phyloP scores from a whole-genome alignment of 2,329 filamentous ascomycete genomes.

The Penicillium vulpinum region DNA sequence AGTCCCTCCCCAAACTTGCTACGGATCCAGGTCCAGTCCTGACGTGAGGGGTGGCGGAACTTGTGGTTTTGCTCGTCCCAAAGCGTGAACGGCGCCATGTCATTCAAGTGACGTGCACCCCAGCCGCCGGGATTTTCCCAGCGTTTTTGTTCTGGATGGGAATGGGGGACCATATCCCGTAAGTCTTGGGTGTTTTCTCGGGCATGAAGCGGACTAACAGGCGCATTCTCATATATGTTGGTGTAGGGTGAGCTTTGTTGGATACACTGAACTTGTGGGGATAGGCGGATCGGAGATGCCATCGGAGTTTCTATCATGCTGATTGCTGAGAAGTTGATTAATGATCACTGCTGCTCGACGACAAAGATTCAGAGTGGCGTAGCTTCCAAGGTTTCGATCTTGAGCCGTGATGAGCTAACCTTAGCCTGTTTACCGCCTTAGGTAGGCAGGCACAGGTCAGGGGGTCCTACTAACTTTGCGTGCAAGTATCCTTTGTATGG shows the following conservation, averaged over 20 bases:
- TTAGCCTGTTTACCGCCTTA: too few relatives aligned
- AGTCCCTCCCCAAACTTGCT: background rate
- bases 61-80: slow-evolving; percentile 4
- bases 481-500: too few relatives aligned
- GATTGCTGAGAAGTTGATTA: background rate
- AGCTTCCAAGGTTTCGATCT: too few relatives aligned
- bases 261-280: background rate
- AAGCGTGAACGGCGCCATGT: slow-evolving; percentile 12
- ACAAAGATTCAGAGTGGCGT: too few relatives aligned
- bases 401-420: too few relatives aligned
- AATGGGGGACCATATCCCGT: background rate
- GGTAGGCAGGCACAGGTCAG: too few relatives aligned
- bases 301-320: background rate
- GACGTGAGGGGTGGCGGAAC: slow-evolving; percentile 4
- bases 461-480: too few relatives aligned
- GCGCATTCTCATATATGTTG: background rate
- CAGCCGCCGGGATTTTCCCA: slow-evolving; percentile 10
- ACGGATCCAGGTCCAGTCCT: slow-evolving; percentile 7
- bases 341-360: too few relatives aligned
- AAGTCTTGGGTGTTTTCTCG: background rate
- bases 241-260: slow-evolving; percentile 2
- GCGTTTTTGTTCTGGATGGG: slow-evolving; percentile 6
- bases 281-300: background rate
- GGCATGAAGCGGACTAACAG: background rate
- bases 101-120: slow-evolving; percentile 14